Evolutionary conservation across 2,329 filamentous ascomycete species (phyloP).

Genomic region (Colletotrichum sp.): DNA sequence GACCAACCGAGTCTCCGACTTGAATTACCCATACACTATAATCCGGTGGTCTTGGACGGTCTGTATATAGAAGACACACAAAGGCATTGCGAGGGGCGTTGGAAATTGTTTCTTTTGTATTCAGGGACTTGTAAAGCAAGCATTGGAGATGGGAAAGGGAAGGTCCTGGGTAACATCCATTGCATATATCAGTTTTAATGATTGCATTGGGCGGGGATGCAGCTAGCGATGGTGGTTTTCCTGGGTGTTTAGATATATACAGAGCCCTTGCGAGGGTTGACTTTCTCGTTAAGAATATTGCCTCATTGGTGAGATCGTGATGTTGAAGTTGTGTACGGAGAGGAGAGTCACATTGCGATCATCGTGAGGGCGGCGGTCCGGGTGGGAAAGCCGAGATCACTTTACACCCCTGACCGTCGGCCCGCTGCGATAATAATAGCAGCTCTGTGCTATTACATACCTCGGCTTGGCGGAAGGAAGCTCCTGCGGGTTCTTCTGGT

Average conservation of each 20-base stretch:
- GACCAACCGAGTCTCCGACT: neutral
- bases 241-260: neutral
- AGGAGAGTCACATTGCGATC: neutral
- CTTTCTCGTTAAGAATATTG: neutral
- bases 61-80: neutral
- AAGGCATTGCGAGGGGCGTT: conserved; percentile 19
- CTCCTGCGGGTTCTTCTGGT: neutral
- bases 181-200: neutral
- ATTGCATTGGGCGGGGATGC: neutral
- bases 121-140: neutral
- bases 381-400: neutral
- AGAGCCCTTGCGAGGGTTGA: neutral
- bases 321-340: neutral
- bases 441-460: neutral
- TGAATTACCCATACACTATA: neutral
- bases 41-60: neutral
- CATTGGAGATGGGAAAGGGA: neutral
- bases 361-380: neutral
- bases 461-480: neutral
- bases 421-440: neutral
- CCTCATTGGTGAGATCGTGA: neutral
- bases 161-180: neutral
- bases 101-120: conserved; percentile 5
- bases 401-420: neutral
- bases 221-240: neutral